A percentile compares a stretch with the other conserved stretches of the same genome.
phyloP scores from a whole-genome alignment of 345 rosid genomes.

The Geranium brycei region DNA sequence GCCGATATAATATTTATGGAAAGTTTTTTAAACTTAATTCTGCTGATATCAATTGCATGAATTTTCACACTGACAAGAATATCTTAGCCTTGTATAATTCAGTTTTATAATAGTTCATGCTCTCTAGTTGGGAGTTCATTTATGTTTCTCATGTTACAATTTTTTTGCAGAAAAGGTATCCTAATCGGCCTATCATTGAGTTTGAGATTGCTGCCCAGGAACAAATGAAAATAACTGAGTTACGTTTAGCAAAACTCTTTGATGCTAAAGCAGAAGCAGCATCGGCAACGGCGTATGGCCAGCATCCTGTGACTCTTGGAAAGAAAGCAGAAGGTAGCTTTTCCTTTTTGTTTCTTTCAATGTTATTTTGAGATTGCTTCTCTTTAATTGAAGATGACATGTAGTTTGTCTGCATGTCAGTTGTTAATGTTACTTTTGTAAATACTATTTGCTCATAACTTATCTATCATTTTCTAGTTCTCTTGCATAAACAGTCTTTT shows the following conservation, averaged over 20 bases:
- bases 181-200: conserved; percentile 65
- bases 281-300: conserved; percentile 16
- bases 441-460: no score
- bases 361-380: neutral
- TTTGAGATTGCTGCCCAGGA: conserved; percentile 78
- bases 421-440: no score
- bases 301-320: conserved; percentile 10
- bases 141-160: conserved; percentile 2
- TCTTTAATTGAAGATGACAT: neutral
- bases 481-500: no score
- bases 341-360: conserved; percentile 2
- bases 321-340: conserved; percentile 50
- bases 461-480: no score
- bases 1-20: no score
- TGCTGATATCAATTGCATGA: no score
- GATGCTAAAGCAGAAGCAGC: conserved; percentile 23
- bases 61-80: no score
- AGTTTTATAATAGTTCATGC: neutral
- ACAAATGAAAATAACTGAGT: conserved; percentile 81
- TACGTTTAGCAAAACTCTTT: conserved; percentile 70
- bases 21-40: no score
- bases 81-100: no score
- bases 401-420: neutral
- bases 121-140: neutral
- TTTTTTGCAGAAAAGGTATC: conserved; percentile 48